These are phyloP conservation scores for Trichoderma asperellum DNA, from an alignment of 2,329 filamentous ascomycete species.

Conservation along the genomic window DNA sequence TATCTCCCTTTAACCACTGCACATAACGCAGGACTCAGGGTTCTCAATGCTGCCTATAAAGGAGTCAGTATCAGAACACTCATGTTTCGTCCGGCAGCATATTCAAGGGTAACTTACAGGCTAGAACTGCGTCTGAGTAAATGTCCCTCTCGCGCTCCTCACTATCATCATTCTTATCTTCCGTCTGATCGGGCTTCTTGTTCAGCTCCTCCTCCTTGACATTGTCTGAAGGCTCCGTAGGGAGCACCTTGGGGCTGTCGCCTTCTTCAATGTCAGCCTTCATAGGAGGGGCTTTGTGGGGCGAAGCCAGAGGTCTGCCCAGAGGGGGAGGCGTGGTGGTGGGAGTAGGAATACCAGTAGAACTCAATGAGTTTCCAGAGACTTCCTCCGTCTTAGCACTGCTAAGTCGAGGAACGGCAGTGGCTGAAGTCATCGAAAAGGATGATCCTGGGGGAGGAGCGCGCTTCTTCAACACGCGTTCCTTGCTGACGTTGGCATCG, in stretches of 20 bases:
- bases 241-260: slow-evolving; percentile 77
- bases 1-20: slow-evolving; percentile 71
- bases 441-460: slow-evolving; percentile 58
- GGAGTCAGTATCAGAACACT: slow-evolving; percentile 40
- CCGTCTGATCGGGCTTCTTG: slow-evolving; percentile 59
- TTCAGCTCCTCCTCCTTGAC: slow-evolving; percentile 67
- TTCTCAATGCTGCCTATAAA: slow-evolving; percentile 87
- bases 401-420: slow-evolving; percentile 69
- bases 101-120: slow-evolving; percentile 67
- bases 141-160: slow-evolving; percentile 86
- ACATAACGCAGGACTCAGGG: slow-evolving; percentile 94
- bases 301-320: slow-evolving; percentile 55
- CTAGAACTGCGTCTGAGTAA: slow-evolving; percentile 88
- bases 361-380: slow-evolving; percentile 42
- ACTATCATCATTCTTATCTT: slow-evolving; percentile 73
- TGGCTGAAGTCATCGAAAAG: slow-evolving; percentile 60
- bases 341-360: slow-evolving; percentile 70
- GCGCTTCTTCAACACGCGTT: slow-evolving; percentile 70
- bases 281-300: slow-evolving; percentile 68
- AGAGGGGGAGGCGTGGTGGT: slow-evolving; percentile 66
- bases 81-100: not conserved
- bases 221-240: slow-evolving; percentile 69
- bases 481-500: slow-evolving; percentile 76
- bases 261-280: slow-evolving; percentile 78
- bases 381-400: slow-evolving; percentile 60